Evolutionary conservation across 2,329 filamentous ascomycete species (phyloP).

Genomic region (Orbilia oligospora): DNA sequence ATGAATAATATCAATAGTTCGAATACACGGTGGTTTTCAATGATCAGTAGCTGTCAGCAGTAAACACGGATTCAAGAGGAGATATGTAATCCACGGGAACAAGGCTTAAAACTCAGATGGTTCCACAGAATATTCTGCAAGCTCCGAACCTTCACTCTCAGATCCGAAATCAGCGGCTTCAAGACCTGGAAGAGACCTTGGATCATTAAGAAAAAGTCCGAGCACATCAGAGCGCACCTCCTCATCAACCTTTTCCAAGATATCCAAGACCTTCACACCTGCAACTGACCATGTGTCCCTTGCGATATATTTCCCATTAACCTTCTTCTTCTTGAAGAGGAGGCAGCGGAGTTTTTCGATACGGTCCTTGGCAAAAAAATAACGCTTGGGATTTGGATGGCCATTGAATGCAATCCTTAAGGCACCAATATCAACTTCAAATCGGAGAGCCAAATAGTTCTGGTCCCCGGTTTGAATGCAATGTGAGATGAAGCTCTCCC

Average conservation of each 20-base stretch:
- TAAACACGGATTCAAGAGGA: too few species aligned
- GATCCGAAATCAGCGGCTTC: neutral
- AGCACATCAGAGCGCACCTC: neutral
- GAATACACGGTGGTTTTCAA: too few species aligned
- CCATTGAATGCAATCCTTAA: slow-evolving; percentile 24
- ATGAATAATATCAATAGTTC: too few species aligned
- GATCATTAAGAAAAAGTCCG: neutral
- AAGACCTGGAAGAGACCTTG: neutral
- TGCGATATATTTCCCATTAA: neutral
- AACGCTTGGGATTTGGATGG: neutral
- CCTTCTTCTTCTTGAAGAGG: slow-evolving; percentile 31
- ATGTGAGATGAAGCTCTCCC: slow-evolving; percentile 21
- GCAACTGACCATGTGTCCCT: neutral
- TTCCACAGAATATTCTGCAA: neutral
- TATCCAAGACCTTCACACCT: slow-evolving; percentile 1
- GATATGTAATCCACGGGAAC: neutral
- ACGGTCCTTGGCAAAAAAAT: slow-evolving; percentile 17
- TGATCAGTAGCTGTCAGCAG: too few species aligned
- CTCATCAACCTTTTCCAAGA: slow-evolving; percentile 28
- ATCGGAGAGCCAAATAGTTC: slow-evolving; percentile 4
- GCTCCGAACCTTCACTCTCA: neutral
- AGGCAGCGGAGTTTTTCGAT: slow-evolving; percentile 35
- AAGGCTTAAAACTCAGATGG: neutral
- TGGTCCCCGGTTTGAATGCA: slow-evolving; percentile 6
- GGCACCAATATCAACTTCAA: neutral